Evolutionary conservation across 2,329 filamentous ascomycete species (phyloP).

Genomic region (Neonectria magnoliae): DNA sequence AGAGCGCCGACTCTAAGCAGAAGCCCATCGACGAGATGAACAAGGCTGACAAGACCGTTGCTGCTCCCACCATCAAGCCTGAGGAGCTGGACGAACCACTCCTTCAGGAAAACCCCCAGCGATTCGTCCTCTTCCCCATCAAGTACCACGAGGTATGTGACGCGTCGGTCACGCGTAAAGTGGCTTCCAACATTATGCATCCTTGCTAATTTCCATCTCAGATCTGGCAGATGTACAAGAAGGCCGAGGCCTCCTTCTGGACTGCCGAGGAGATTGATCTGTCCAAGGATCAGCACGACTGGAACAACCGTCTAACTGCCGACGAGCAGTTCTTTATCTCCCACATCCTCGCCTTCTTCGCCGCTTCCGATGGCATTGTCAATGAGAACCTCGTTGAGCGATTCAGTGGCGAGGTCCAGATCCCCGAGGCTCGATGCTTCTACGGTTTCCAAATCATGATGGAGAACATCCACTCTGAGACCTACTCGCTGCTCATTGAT

Average conservation of each 20-base stretch:
- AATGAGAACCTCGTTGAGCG: constrained; percentile 99
- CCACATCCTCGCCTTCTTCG: constrained; percentile 98
- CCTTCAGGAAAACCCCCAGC: constrained; percentile 92
- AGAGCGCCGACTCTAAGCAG: constrained; percentile 69
- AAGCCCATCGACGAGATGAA: constrained; percentile 62
- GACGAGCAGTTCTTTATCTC: constrained; percentile 99
- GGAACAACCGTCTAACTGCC: constrained; percentile 96
- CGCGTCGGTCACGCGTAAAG: constrained; percentile 74
- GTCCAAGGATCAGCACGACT: constrained; percentile 98
- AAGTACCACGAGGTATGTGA: constrained; percentile 97
- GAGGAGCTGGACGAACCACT: constrained; percentile 88
- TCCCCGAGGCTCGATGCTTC: constrained; percentile 98
- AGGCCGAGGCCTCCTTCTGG: constrained; percentile 99
- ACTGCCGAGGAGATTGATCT: constrained; percentile 99
- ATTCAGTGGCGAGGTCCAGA: constrained; percentile 96
- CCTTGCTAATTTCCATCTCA: constrained; percentile 58
- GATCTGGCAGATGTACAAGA: constrained; percentile 99
- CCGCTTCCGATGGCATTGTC: constrained; percentile 97
- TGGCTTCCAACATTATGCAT: constrained; percentile 50
- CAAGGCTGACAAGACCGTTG: constrained; percentile 49
- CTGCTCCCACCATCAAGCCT: constrained; percentile 66
- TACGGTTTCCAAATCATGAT: constrained; percentile 99
- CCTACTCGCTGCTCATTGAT: constrained; percentile 98
- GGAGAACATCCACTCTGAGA: constrained; percentile 99
- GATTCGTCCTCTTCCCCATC: constrained; percentile 98